phyloP scores from a whole-genome alignment of 2,329 filamentous ascomycete genomes.

The Arthrobotrys conoides region DNA sequence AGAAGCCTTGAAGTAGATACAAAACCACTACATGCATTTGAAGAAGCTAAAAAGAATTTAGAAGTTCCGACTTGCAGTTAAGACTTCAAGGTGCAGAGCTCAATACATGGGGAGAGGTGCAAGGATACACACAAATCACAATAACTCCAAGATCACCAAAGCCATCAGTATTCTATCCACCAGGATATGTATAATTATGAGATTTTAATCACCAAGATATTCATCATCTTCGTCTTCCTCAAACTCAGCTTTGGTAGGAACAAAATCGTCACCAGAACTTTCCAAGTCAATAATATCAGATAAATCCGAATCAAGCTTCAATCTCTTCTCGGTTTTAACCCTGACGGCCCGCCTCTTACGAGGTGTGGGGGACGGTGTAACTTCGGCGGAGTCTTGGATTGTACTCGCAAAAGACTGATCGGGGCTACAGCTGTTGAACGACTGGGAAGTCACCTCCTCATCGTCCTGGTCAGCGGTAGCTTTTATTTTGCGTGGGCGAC shows the following conservation, averaged over 20 bases:
- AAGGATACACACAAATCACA: neutral
- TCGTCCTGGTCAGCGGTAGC: slow-evolving; percentile 34
- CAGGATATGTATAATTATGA: no score
- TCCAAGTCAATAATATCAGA: slow-evolving; percentile 39
- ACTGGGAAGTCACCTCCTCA: slow-evolving; percentile 37
- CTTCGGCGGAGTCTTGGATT: neutral
- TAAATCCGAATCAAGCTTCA: slow-evolving; percentile 17
- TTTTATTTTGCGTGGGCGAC: slow-evolving; percentile 26
- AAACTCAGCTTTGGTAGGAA: slow-evolving; percentile 12
- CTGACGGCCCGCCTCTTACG: slow-evolving; percentile 36
- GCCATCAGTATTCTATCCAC: neutral
- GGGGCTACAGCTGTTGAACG: slow-evolving; percentile 7
- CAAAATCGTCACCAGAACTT: slow-evolving; percentile 42
- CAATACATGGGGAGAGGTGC: neutral
- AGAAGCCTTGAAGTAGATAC: neutral
- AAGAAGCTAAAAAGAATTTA: neutral
- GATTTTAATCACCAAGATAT: slow-evolving; percentile 34
- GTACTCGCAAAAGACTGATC: neutral
- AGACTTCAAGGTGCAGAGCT: neutral
- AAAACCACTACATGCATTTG: neutral
- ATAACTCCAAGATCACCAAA: slow-evolving; percentile 3
- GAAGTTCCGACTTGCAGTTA: neutral
- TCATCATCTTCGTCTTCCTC: slow-evolving; percentile 51
- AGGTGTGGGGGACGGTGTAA: slow-evolving; percentile 44
- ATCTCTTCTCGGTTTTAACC: slow-evolving; percentile 13